Evolutionary conservation across 306 rosid species (phyloP).

Genomic region (Cucurbita pepo): DNA sequence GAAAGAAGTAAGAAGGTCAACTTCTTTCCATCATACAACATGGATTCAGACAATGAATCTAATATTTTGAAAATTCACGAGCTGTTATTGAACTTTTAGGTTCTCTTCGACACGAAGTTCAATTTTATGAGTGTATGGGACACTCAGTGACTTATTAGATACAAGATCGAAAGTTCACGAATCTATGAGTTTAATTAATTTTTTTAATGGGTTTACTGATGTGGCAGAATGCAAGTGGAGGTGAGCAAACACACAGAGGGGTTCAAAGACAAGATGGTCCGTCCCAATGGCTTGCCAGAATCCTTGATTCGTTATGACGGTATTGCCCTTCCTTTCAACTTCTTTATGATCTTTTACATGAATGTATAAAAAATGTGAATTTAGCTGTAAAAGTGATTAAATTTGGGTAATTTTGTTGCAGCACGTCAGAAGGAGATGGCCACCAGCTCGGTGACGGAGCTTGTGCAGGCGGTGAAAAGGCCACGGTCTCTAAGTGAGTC

Average conservation of each 20-base stretch:
- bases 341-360: neutral
- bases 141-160: too few species aligned
- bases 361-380: too few species aligned
- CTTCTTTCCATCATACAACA: too few species aligned
- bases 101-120: too few species aligned
- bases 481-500: constrained; percentile 39
- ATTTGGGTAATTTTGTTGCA: constrained; percentile 7
- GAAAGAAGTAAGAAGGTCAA: too few species aligned
- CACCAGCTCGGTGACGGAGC: constrained; percentile 46
- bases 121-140: too few species aligned
- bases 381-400: too few species aligned
- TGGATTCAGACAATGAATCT: too few species aligned
- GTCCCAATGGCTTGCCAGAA: constrained; percentile 94
- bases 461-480: constrained; percentile 62
- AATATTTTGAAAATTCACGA: too few species aligned
- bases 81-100: too few species aligned
- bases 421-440: constrained; percentile 92
- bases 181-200: too few species aligned
- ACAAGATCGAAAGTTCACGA: too few species aligned
- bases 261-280: constrained; percentile 67
- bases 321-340: constrained; percentile 4
- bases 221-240: constrained; percentile 89
- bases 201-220: constrained; percentile 1
- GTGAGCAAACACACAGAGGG: constrained; percentile 98
- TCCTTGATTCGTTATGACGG: constrained; percentile 92